Base-by-base conservation (phyloP, 208 protist genomes). In the Wallacemonas sp. region DNA sequence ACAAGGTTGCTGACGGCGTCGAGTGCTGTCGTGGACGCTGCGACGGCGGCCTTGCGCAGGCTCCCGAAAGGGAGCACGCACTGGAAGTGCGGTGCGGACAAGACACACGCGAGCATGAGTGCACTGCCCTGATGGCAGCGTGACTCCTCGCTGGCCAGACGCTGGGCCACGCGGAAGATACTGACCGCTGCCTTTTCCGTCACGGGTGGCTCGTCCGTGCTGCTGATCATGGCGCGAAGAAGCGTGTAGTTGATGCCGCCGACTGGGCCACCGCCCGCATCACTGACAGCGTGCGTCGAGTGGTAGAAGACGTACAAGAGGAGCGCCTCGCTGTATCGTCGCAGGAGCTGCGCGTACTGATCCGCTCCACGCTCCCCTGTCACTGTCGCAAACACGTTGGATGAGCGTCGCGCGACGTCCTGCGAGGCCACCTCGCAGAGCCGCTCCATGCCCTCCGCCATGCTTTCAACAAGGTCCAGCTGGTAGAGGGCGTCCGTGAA, bases 301-400 rank as follows among this genome's bases (percentile, higher is more conserved):
- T 49, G 41, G 41, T 54, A 54, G 60, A 65, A 65, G 14, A 63
- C 57, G 41, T 63, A 63, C 38, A 63, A 19, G 4, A 63, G 38
- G 5, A 63, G 62, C 2, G 44, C 62, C 17, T 68, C 62, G 21
- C 34, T 47, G 34, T 68, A 68, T 3, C 21, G 24, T 3, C 62
- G 46, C 26, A 68, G 44, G 11, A 58, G 9, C 3, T 19, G 5
- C 3, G 32, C 57, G 57, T 48, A 63, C 12, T 17, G 12, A 9
- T 58, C 52, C 4, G 14, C 24, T 11, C 6, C 30, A 14, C 32
- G 16, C 4, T 33, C 26, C n/a, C 30, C 52, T 21, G 14, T n/a
- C 8, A 14, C n/a, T 4, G 24, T 24, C 12, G 52, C 34, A 24
- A 58, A 58, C 29, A 39, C 52, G 30, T 33, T 58, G 3, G 57